Evolutionary conservation across 768 basidiomycete genomes (phyloP).

Genomic region (Atractiella rhizophila): DNA sequence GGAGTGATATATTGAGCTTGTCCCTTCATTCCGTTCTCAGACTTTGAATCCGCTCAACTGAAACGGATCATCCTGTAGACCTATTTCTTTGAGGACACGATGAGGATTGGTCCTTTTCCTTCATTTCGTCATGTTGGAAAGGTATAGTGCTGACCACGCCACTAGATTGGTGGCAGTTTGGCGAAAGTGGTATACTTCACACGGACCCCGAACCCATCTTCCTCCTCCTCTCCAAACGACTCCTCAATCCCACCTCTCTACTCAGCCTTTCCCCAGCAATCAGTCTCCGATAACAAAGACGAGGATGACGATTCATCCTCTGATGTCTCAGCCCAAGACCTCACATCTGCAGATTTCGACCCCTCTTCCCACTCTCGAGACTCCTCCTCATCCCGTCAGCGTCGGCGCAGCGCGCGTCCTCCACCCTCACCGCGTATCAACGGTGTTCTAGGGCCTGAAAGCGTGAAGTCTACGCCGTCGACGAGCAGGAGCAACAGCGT

Average conservation of each 20-base stretch:
- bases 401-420: constrained; percentile 8
- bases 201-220: constrained; percentile 24
- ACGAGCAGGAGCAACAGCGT: not conserved
- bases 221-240: not conserved
- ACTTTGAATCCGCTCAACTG: too few species aligned
- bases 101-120: too few species aligned
- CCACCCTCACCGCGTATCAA: not conserved
- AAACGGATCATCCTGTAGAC: too few species aligned
- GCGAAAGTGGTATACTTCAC: constrained; percentile 98
- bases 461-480: too few species aligned
- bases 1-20: too few species aligned
- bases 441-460: too few species aligned
- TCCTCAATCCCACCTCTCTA: constrained; percentile 7
- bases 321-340: not conserved
- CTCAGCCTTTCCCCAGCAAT: constrained; percentile 14
- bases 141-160: constrained; percentile 8
- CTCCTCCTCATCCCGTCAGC: constrained; percentile 10
- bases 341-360: not conserved
- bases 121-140: too few species aligned
- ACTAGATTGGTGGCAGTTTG: constrained; percentile 78
- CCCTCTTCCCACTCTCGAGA: constrained; percentile 1
- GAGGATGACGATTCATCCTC: constrained; percentile 1
- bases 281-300: constrained; percentile 11
- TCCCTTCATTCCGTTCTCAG: too few species aligned
- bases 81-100: too few species aligned